Evolutionary conservation across 164 flowering plant species (phyloP), one percentile per base, ranked within the genome.

Genomic region (Vitis labrusca): DNA sequence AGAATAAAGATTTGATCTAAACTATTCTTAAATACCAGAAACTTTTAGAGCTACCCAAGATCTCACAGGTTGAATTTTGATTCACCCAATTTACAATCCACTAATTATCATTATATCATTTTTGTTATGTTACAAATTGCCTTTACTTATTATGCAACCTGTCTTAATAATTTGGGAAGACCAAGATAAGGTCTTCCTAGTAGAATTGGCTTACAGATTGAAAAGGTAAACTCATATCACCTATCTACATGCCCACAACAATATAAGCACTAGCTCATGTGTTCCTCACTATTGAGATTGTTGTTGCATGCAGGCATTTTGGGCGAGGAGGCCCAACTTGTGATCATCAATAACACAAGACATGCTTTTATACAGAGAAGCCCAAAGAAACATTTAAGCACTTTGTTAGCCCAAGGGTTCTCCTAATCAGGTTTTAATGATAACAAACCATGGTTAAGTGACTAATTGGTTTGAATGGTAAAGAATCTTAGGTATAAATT

Each of bases 301-400:
- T 32, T 32, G 3, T 0, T 29, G 8, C 30, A 64, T 30, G 10
- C 30, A 85, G 89, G 73, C 82, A 82, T 32, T 71, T 12, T 85
- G 9, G 86, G 84, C 3, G 81, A 77, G 15, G 82, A 47, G 57
- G 75, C 84, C 7, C 9, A 64, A 51, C 29, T 85, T 9, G 80
- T 68, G 37, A 61, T 77, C 12, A 81, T 85, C 16, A 70, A 78
- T 71, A 76, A 17, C 19, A 81, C 89, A 56, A 86, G 85, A 50
- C 89, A 83, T 73, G 85, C 89, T 0, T 74, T 85, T n/a, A 85
- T 59, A 15, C 80, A 12, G 89, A 85, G 65, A 83, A 85, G 71
- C 70, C 89, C 4, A 80, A 63, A 64, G 84, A 83, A 66, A 76
- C 80, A n/a, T 29, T 64, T 8, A 81, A 80, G 70, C 86, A 78